Evolutionary conservation across 2,329 filamentous ascomycete species (phyloP).

Genomic region (Pseudocercospora crystallina): DNA sequence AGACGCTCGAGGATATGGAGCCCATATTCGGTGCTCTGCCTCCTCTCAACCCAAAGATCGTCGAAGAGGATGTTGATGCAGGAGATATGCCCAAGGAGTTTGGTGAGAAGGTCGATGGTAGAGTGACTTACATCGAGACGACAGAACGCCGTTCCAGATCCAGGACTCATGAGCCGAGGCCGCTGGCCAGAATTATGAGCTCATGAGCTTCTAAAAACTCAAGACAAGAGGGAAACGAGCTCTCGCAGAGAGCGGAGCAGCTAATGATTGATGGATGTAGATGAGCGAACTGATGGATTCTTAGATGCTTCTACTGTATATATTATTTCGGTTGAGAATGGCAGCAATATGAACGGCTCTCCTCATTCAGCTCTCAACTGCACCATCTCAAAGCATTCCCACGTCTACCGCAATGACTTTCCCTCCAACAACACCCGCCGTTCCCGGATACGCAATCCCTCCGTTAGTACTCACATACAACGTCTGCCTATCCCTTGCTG

Average conservation of each 20-base stretch:
- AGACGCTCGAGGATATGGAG: conserved; percentile 21
- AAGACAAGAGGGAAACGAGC: too few species aligned
- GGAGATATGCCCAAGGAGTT: background rate
- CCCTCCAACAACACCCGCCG: conserved; percentile 2
- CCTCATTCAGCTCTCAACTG: too few species aligned
- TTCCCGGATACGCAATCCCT: conserved; percentile 11
- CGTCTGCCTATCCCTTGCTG: conserved; percentile 2
- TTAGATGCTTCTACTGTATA: too few species aligned
- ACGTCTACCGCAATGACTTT: conserved; percentile 1
- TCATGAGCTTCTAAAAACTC: too few species aligned
- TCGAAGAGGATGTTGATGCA: conserved; percentile 12
- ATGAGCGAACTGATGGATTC: too few species aligned
- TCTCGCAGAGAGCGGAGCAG: too few species aligned
- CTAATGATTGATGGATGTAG: too few species aligned
- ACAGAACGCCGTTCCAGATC: conserved; percentile 8
- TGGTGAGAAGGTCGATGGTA: conserved; percentile 13
- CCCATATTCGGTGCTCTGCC: conserved; percentile 18
- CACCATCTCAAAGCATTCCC: background rate
- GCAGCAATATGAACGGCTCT: too few species aligned
- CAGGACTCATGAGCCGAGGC: conserved; percentile 6
- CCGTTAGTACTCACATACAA: conserved; percentile 21
- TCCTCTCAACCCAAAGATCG: conserved; percentile 9
- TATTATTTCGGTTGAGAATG: too few species aligned
- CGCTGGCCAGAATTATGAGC: conserved; percentile 16
- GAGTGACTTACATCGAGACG: conserved; percentile 15